Base-by-base conservation (phyloP, 2,329 filamentous ascomycete genomes). In the Pseudogymnoascus sp. region DNA sequence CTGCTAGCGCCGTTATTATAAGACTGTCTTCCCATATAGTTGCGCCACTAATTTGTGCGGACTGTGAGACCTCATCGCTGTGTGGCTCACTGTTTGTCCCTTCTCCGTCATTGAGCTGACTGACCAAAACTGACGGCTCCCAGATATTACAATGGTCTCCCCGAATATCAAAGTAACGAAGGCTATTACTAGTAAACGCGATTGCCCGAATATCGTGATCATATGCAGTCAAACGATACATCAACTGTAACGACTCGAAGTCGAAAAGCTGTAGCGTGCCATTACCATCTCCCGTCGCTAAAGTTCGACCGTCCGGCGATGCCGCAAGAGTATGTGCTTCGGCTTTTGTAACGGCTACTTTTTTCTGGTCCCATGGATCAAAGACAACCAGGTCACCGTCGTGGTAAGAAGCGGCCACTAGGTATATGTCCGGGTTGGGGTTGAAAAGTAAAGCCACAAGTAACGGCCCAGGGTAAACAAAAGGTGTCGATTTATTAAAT, bases 101-200 rank as follows among this genome's bases (percentile, higher is more conserved):
- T 10, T 8, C 33, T 10, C 33, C 33, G 8, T 35, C 33, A 10
- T 35, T 35, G n/a, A n/a, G n/a, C 12, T 35, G 33, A 35, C n/a
- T n/a, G n/a, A 35, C 12, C 7, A 35, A 35, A 35, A 35, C 33
- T 60, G 63, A 63, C 1, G 74, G 72, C 61, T 75, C 71, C 75
- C 74, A 77, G 48, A 76, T 69, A 42, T 69, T 73, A 65, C 72
- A 75, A 60, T 74, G 71, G 1, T 68, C 62, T 3, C 70, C 71
- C 63, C 74, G 64, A 25, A 76, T 70, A 61, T 77, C 75, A 4
- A 67, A 65, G 61, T 77, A 67, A n/a, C 65, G 72, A 12, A 71
- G 65, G 60, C 69, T 66, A 60, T 77, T 73, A 39, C 60, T 64
- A 33, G 66, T 65, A 45, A 75, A 75, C n/a, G 65, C 63, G 3